phyloP scores from a whole-genome alignment of 1,284 basidiomycete genomes.

The Trametes versicolor region DNA sequence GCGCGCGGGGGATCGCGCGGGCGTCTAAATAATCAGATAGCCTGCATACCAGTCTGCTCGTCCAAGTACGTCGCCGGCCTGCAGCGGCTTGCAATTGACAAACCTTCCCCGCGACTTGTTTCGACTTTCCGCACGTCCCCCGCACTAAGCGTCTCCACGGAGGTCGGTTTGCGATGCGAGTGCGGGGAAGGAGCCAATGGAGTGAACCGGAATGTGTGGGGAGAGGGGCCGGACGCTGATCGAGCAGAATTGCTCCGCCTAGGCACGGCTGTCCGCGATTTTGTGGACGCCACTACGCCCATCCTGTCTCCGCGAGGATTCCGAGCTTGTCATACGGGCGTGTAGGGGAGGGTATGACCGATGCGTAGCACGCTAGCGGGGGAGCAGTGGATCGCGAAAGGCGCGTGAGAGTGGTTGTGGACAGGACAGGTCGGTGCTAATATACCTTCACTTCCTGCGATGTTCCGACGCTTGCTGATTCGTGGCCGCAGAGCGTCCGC shows the following conservation, averaged over 20 bases:
- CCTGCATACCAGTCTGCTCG: neutral
- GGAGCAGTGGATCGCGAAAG: neutral
- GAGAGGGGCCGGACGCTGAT: conserved; percentile 1
- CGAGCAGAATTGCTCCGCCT: neutral
- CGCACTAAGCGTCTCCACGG: neutral
- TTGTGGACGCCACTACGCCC: conserved; percentile 7
- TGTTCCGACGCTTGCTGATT: no score
- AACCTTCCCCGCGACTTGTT: no score
- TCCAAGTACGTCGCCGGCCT: neutral
- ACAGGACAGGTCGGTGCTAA: no score
- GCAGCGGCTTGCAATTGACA: neutral
- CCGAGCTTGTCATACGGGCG: conserved; percentile 15
- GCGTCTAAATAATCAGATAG: conserved; percentile 5
- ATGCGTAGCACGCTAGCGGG: neutral
- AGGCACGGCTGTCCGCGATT: conserved; percentile 2
- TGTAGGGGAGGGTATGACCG: neutral
- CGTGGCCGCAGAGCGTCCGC: no score
- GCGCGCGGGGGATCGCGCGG: conserved; percentile 8
- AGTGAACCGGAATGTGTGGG: conserved; percentile 10
- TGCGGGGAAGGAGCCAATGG: conserved; percentile 21
- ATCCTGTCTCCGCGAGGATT: conserved; percentile 4
- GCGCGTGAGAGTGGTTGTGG: no score
- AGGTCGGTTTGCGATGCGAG: neutral
- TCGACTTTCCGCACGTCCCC: conserved; percentile 14
- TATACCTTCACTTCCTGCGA: no score